Evolutionary conservation across 768 basidiomycete species (phyloP).

Genomic region (Naematelia encephala): DNA sequence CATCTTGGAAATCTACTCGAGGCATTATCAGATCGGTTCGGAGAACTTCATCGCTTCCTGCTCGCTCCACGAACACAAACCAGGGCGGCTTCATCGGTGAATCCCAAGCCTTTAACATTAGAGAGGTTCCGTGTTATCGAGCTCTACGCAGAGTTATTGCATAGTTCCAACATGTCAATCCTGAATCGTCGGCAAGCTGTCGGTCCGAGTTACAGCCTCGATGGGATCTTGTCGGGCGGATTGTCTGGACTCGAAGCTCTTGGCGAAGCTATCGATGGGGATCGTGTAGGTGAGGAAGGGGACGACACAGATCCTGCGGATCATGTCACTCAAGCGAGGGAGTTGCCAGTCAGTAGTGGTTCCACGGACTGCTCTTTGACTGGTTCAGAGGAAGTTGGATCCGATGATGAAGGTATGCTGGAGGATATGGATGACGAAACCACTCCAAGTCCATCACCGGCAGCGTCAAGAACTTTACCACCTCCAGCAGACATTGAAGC

Average conservation of each 20-base stretch:
- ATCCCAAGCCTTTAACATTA: conserved; percentile 75
- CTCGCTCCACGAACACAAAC: conserved; percentile 63
- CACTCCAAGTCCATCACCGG: conserved; percentile 27
- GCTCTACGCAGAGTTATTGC: conserved; percentile 90
- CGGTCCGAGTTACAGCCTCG: conserved; percentile 69
- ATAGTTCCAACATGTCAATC: conserved; percentile 97
- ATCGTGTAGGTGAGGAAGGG: conserved; percentile 66
- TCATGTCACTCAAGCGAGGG: conserved; percentile 59
- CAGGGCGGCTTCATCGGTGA: conserved; percentile 52
- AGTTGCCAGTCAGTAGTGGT: conserved; percentile 52
- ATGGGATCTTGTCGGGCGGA: conserved; percentile 85
- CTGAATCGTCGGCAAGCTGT: conserved; percentile 74
- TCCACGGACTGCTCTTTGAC: conserved; percentile 42
- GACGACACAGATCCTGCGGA: conserved; percentile 68
- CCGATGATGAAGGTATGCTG: conserved; percentile 31
- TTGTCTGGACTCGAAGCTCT: conserved; percentile 77
- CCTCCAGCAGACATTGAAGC: not conserved
- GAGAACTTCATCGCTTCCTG: conserved; percentile 67
- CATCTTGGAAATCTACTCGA: conserved; percentile 79
- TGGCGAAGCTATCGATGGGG: conserved; percentile 69
- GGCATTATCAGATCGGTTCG: conserved; percentile 66
- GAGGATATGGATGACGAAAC: conserved; percentile 32
- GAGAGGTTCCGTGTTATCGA: conserved; percentile 96
- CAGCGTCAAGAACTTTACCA: conserved; percentile 10
- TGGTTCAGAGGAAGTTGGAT: conserved; percentile 30